A percentile compares a stretch with the other conserved stretches of the same genome.
phyloP scores from a whole-genome alignment of 1,284 basidiomycete species.

The Puccinia triticina region DNA sequence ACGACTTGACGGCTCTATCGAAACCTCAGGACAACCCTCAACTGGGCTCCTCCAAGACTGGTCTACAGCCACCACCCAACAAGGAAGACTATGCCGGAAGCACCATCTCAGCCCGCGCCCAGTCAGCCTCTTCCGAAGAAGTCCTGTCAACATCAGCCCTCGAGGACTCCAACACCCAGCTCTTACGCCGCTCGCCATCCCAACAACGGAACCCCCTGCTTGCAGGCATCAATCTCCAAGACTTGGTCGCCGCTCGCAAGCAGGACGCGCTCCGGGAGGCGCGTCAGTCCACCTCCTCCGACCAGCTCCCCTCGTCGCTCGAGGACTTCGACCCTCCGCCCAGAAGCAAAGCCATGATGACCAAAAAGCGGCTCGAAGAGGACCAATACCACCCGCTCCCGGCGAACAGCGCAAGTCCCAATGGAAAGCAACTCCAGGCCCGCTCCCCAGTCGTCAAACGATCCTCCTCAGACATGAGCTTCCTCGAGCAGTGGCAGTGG shows the following conservation, averaged over 20 bases:
- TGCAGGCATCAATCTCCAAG: background rate
- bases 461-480: slow-evolving; percentile 35
- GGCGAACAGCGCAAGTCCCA: background rate
- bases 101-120: background rate
- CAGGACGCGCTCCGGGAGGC: slow-evolving; percentile 7
- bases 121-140: slow-evolving; percentile 25
- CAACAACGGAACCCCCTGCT: background rate
- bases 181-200: slow-evolving; percentile 10
- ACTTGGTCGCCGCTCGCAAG: slow-evolving; percentile 11
- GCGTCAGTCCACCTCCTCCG: background rate
- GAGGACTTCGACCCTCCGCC: background rate
- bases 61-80: background rate
- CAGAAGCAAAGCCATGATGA: background rate
- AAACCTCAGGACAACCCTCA: slow-evolving; percentile 1
- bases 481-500: slow-evolving; percentile 47
- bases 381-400: background rate
- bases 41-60: background rate
- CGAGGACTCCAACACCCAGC: slow-evolving; percentile 13
- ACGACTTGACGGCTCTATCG: background rate
- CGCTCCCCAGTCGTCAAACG: slow-evolving; percentile 31
- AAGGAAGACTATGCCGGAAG: slow-evolving; percentile 11
- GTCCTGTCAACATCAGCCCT: slow-evolving; percentile 4
- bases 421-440: slow-evolving; percentile 14
- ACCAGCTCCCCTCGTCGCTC: background rate
- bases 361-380: background rate